Conservation (phyloP, 441 rosid species). For the Populus hybrid region DNA sequence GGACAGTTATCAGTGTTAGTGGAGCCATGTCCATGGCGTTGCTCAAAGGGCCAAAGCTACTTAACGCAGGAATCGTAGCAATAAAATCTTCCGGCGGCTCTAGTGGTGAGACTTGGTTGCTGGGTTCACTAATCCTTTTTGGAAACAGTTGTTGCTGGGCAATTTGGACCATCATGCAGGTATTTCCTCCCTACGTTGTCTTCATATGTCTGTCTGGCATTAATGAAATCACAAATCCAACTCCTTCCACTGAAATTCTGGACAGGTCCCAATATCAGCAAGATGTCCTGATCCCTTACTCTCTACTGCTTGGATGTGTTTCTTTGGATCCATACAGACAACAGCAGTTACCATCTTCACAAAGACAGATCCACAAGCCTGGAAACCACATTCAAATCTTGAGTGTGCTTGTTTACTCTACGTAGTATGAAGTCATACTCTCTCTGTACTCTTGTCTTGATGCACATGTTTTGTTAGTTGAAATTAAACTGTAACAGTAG, state of each 20-base stretch:
- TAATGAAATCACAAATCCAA: no score
- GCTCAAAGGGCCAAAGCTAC: constrained; percentile 62
- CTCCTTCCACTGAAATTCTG: no score
- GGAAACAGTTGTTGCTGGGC: constrained; percentile 60
- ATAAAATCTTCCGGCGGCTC: constrained; percentile 6
- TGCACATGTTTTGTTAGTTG: constrained; percentile 30
- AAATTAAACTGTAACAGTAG: constrained; percentile 45
- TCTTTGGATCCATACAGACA: constrained; percentile 47
- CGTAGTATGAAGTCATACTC: constrained; percentile 29
- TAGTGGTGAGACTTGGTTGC: constrained; percentile 36
- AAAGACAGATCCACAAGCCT: constrained; percentile 34
- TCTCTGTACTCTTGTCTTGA: not conserved
- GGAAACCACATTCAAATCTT: constrained; percentile 48
- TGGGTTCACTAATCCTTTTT: constrained; percentile 53
- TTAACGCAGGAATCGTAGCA: constrained; percentile 26
- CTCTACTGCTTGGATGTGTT: constrained; percentile 59
- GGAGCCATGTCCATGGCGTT: constrained; percentile 20
- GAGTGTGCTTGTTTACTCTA: constrained; percentile 36
- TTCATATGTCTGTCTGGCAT: no score
- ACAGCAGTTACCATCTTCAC: constrained; percentile 30
- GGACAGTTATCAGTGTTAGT: not conserved
- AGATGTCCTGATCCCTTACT: constrained; percentile 47
- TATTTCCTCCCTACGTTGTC: not conserved
- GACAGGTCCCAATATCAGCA: constrained; percentile 49
- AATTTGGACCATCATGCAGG: constrained; percentile 54